Base-by-base conservation (phyloP, 805 yeast species). In the Kuraishia capsulata region DNA sequence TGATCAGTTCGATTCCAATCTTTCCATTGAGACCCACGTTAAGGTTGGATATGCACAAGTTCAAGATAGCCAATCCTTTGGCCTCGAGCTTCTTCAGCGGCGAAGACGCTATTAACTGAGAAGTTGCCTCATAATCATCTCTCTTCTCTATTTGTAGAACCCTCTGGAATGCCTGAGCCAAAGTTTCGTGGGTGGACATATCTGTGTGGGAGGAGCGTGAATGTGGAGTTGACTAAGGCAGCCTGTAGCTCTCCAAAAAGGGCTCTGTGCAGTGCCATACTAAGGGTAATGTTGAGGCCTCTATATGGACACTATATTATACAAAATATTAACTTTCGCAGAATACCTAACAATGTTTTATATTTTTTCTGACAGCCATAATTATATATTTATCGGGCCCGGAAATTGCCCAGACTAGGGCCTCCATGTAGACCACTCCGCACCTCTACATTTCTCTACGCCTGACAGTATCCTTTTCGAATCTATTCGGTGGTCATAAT, bases 1-100 rank as follows among this genome's bases (percentile, higher is more conserved):
- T 60, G 14, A 49, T 64, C 38, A 90, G 57, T 45, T 86, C 95
- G 11, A 86, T 48, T 4, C 81, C 63, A 1, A 77, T 64, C 41
- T 78, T 74, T 2, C 96, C 96, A 13, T 86, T 94, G 8, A 86
- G 60, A 0, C 95, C 95, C 0, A 89, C 81, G 39, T 81, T 65
- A 2, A 83, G 58, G 39, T 76, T 75, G n/a, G 69, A 68, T 11
- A 81, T 61, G 0, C 61, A 53, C 35, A 90, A 62, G 54, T 88
- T 84, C 35, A 78, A 55, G 4, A 86, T 64, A 0, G 97, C 97
- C 20, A 84, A 62, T 0, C 96, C 97, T 38, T 73, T 67, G 9
- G 64, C 59, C 0, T 81, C 81, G n/a, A 90, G 64, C 39, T 69
- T 67, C 51, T 81, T 80, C 1, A 88, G 76, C 1, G 90, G 61